Evolutionary conservation across 139 green algal species (phyloP).

Genomic region (Dunaliella sp.): DNA sequence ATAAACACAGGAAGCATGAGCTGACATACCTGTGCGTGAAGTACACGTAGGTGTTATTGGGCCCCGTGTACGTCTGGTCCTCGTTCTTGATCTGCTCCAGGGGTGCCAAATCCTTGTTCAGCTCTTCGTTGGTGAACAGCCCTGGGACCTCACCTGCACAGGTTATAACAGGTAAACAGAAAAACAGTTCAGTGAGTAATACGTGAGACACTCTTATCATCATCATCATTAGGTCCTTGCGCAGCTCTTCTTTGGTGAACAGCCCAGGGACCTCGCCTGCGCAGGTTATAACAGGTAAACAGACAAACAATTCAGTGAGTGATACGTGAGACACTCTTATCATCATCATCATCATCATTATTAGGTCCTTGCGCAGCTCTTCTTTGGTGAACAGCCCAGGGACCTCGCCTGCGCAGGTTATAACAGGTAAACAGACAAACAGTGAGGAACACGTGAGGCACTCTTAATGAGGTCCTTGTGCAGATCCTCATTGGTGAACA

Average conservation of each 20-base stretch:
- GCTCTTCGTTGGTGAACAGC: conserved; percentile 75
- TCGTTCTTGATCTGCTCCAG: conserved; percentile 43
- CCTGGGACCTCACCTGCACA: conserved; percentile 64
- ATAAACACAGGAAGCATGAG: too few species aligned
- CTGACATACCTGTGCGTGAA: conserved; percentile 44
- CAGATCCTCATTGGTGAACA: conserved; percentile 76
- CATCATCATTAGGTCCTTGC: too few species aligned
- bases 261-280: conserved; percentile 71
- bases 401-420: conserved; percentile 56
- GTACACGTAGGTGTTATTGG: conserved; percentile 37
- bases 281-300: too few species aligned
- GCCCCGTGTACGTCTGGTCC: conserved; percentile 39
- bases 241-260: conserved; percentile 72
- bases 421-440: too few species aligned
- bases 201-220: too few species aligned
- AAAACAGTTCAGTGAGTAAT: too few species aligned
- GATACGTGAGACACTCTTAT: too few species aligned
- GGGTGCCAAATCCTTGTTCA: conserved; percentile 61
- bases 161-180: too few species aligned
- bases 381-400: conserved; percentile 73
- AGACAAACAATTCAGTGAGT: too few species aligned
- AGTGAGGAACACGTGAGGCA: too few species aligned
- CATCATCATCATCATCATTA: too few species aligned
- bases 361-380: conserved; percentile 73
- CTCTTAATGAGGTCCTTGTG: too few species aligned